Percentiles rank a stretch among this genome's conserved stretches.
Evolutionary conservation across 306 rosid species (phyloP).

Genomic region (Trifolium subterraneum): DNA sequence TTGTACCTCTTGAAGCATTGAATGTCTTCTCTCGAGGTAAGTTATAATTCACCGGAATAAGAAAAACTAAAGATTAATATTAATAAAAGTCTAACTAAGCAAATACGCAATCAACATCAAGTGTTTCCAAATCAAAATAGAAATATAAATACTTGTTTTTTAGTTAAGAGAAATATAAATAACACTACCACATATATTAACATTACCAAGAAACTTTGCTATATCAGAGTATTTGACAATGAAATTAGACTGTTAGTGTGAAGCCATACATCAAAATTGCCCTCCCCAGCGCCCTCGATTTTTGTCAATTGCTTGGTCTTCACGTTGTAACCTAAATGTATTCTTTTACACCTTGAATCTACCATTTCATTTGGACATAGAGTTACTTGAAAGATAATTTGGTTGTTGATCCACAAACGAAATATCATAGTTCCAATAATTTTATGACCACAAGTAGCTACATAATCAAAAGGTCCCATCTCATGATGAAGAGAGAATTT

Average conservation of each 20-base stretch:
- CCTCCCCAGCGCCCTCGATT: neutral
- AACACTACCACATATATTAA: too few species aligned
- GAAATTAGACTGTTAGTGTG: neutral
- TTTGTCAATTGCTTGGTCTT: neutral
- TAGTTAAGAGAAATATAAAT: too few species aligned
- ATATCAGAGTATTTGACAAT: neutral
- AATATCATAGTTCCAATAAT: too few species aligned
- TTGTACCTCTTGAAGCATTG: too few species aligned
- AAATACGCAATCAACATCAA: too few species aligned
- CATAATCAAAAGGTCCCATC: conserved; percentile 4
- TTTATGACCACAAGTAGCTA: neutral
- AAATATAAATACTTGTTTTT: too few species aligned
- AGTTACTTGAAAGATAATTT: neutral
- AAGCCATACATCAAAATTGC: neutral
- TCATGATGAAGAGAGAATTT: conserved; percentile 1
- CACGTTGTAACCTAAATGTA: neutral
- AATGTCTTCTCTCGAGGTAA: too few species aligned
- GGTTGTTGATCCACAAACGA: neutral
- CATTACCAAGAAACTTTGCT: too few species aligned
- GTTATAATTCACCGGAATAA: too few species aligned
- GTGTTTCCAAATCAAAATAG: too few species aligned
- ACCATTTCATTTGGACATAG: neutral
- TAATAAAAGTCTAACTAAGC: too few species aligned
- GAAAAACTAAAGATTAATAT: too few species aligned
- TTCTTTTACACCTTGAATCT: neutral